Conservation (phyloP, 2,329 filamentous ascomycete species). For the Polytolypa hystricis region DNA sequence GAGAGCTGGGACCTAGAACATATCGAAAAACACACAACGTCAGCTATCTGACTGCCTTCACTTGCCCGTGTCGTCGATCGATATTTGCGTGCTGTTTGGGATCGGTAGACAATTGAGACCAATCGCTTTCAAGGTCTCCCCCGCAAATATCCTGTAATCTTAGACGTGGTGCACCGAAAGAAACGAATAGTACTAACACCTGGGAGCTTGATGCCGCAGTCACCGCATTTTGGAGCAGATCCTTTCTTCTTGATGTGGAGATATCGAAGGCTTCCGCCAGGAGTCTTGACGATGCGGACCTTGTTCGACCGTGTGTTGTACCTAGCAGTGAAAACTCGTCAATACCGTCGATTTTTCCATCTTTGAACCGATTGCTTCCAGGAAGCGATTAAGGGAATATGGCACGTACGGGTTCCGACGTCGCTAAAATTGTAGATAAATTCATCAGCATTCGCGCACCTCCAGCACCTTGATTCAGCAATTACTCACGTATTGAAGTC, state of each 20-base stretch:
- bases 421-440: slow-evolving; percentile 42
- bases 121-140: too few species aligned
- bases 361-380: background rate
- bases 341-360: slow-evolving; percentile 21
- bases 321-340: slow-evolving; percentile 37
- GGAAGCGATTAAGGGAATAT: slow-evolving; percentile 7
- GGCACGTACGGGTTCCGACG: slow-evolving; percentile 66
- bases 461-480: background rate
- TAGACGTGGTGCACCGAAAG: background rate
- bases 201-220: slow-evolving; percentile 94
- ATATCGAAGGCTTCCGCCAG: slow-evolving; percentile 87
- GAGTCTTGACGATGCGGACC: slow-evolving; percentile 90
- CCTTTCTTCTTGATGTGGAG: slow-evolving; percentile 99
- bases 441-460: slow-evolving; percentile 18
- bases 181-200: slow-evolving; percentile 62
- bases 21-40: slow-evolving; percentile 2
- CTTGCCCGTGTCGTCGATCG: too few species aligned
- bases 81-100: too few species aligned
- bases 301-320: slow-evolving; percentile 99
- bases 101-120: too few species aligned
- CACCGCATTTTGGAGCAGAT: slow-evolving; percentile 96
- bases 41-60: too few species aligned
- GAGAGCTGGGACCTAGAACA: slow-evolving; percentile 82
- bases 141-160: too few species aligned
- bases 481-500: slow-evolving; percentile 38